These are phyloP conservation scores for Leccinum solheimii DNA, from an alignment of 1,284 basidiomycete genomes.

Conservation along the genomic window DNA sequence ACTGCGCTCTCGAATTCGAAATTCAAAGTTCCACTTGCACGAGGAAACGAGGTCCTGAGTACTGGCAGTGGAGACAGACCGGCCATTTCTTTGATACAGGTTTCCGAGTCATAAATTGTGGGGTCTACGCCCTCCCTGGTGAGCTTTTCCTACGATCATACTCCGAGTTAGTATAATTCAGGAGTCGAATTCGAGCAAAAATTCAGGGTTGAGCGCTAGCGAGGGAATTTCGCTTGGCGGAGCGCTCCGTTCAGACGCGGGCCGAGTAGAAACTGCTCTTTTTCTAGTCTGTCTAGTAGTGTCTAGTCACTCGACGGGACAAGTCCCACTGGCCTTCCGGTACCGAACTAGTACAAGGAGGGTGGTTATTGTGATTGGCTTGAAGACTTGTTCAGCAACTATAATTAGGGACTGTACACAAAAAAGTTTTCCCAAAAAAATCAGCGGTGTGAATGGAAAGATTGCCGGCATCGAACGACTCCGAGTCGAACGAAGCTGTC, in stretches of 20 bases:
- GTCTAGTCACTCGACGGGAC: not conserved
- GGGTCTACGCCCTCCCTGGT: not conserved
- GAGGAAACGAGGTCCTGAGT: not conserved
- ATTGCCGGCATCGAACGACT: not conserved
- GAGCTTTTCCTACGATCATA: not conserved
- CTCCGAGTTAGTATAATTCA: not conserved
- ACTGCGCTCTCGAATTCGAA: not conserved
- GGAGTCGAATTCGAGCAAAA: not conserved
- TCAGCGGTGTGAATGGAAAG: not conserved
- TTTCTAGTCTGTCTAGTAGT: not conserved
- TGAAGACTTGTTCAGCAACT: not conserved
- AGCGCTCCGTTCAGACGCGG: not conserved
- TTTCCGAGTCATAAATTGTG: not conserved
- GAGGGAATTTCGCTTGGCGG: not conserved
- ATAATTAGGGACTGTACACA: not conserved
- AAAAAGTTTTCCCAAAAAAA: not conserved
- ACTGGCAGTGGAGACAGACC: not conserved
- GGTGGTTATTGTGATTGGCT: not conserved
- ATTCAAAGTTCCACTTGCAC: not conserved
- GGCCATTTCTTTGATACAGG: not conserved
- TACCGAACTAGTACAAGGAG: not conserved
- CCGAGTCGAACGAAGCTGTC: not conserved
- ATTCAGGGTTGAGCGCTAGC: not conserved
- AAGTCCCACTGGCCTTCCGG: not conserved
- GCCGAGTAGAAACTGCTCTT: no score